Evolutionary conservation across 2,329 filamentous ascomycete species (phyloP).

Genomic region (Didymella arachidicola): DNA sequence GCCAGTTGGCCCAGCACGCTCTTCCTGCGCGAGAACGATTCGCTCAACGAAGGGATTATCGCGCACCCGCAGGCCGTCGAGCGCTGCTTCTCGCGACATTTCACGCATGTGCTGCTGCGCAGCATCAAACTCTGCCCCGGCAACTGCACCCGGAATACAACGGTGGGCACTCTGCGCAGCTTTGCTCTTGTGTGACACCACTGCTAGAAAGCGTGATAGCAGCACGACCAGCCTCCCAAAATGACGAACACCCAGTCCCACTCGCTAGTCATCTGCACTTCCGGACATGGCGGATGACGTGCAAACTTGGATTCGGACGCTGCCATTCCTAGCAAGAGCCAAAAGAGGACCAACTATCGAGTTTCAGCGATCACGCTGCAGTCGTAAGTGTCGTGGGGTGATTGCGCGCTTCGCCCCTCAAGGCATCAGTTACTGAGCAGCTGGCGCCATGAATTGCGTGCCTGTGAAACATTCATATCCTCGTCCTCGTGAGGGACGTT

Average conservation of each 20-base stretch:
- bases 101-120: constrained; percentile 16
- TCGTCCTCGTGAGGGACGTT: constrained; percentile 18
- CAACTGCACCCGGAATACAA: constrained; percentile 1
- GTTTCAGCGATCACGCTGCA: constrained; percentile 44
- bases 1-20: constrained; percentile 20
- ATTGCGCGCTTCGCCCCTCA: constrained; percentile 9
- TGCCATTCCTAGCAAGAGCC: constrained; percentile 32
- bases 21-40: constrained; percentile 20
- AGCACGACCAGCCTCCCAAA: constrained; percentile 27
- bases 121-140: constrained; percentile 3
- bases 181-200: constrained; percentile 26
- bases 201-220: constrained; percentile 26
- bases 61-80: constrained; percentile 11
- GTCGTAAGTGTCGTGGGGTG: constrained; percentile 13
- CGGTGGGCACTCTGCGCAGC: background rate
- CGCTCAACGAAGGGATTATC: constrained; percentile 25
- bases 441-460: constrained; percentile 17
- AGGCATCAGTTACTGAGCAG: constrained; percentile 1
- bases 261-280: constrained; percentile 45
- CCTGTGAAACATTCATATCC: constrained; percentile 8
- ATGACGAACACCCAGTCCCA: constrained; percentile 32
- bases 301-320: constrained; percentile 41
- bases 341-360: constrained; percentile 31
- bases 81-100: constrained; percentile 2
- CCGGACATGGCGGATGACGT: constrained; percentile 42